phyloP scores from a whole-genome alignment of 192 early-diverging fungal species.

The Backusella morwellensis region DNA sequence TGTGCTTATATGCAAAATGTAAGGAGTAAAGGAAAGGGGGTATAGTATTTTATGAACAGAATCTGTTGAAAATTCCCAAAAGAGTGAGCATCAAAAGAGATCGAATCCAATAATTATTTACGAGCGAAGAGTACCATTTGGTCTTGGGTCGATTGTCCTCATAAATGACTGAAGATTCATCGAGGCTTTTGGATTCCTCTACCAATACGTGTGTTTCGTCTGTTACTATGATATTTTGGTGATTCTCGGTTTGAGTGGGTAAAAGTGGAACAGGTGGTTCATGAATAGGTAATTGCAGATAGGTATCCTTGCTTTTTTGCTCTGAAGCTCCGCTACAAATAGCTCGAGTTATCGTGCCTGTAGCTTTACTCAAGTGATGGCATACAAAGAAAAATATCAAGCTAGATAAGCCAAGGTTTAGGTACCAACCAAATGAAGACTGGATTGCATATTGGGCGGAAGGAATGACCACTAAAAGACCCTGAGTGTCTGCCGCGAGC shows the following conservation, averaged over 20 bases:
- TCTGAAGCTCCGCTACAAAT: slow-evolving; percentile 19
- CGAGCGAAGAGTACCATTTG: background rate
- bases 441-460: slow-evolving; percentile 34
- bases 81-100: background rate
- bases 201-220: background rate
- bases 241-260: background rate
- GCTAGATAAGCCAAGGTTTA: slow-evolving; percentile 45
- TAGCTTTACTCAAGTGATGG: slow-evolving; percentile 44
- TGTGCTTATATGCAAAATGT: background rate
- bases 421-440: slow-evolving; percentile 39
- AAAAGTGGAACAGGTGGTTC: slow-evolving; percentile 16
- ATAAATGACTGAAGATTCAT: background rate
- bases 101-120: slow-evolving; percentile 9
- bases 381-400: slow-evolving; percentile 52
- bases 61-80: background rate
- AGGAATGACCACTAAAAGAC: slow-evolving; percentile 58
- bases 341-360: slow-evolving; percentile 30
- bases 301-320: background rate
- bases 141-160: background rate
- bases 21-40: background rate
- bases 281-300: background rate
- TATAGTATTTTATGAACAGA: slow-evolving; percentile 2
- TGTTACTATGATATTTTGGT: background rate
- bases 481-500: slow-evolving; percentile 74
- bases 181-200: background rate